These are phyloP conservation scores for Citrus maxima DNA, from an alignment of 345 rosid species.

Conservation along the genomic window DNA sequence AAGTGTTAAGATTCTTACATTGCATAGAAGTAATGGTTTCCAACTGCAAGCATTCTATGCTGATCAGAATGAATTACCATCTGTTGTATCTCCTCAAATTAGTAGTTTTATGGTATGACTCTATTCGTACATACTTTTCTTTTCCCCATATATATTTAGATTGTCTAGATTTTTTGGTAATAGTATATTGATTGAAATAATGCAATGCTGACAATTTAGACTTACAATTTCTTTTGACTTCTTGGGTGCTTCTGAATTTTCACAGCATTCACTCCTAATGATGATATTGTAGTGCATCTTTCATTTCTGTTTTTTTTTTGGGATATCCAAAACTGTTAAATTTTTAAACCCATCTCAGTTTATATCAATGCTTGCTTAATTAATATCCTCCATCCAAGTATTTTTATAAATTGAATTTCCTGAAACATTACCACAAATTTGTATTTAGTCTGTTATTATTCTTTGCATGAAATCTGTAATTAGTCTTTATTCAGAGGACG, in stretches of 20 bases:
- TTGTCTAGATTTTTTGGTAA: not conserved
- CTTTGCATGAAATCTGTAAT: not conserved
- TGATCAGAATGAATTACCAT: slow-evolving; percentile 43
- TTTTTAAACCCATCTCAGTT: not conserved
- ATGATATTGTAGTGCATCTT: not conserved
- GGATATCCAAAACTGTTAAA: not conserved
- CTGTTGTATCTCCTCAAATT: slow-evolving; percentile 38
- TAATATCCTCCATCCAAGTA: not conserved
- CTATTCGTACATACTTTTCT: not conserved
- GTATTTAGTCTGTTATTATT: not conserved
- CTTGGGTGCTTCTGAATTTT: not conserved
- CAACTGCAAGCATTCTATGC: slow-evolving; percentile 60
- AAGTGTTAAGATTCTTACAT: slow-evolving; percentile 61
- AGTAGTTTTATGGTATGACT: slow-evolving; percentile 49
- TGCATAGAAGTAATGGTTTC: slow-evolving; percentile 47
- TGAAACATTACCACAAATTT: not conserved
- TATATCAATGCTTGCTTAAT: not conserved
- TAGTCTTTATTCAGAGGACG: not conserved
- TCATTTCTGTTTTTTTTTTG: not conserved
- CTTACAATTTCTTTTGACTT: slow-evolving; percentile 1
- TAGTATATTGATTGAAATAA: not conserved
- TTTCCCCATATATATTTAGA: not conserved
- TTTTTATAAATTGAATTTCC: not conserved
- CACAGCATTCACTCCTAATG: not conserved
- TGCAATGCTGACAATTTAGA: not conserved